Conservation (phyloP, 108 stramenopile species). For the Parietichytrium sp. region DNA sequence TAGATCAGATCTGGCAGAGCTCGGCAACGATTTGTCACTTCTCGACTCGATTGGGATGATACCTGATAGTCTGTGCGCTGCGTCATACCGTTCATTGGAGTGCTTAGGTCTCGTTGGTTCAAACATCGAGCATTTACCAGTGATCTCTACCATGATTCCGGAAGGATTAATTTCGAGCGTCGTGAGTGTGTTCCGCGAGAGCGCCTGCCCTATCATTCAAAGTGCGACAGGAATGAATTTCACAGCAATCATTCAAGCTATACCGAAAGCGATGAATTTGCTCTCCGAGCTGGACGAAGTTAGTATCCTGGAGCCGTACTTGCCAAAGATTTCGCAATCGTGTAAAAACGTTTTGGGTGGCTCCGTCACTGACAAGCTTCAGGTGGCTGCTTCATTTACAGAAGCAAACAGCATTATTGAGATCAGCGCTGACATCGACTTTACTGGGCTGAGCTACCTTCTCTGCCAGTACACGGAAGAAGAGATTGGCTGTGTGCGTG, state of each 20-base stretch:
- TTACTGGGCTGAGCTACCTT: constrained; percentile 4
- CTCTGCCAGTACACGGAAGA: neutral
- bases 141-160: neutral
- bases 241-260: neutral
- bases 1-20: neutral
- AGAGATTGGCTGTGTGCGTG: neutral
- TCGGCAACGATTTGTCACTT: neutral
- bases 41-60: neutral
- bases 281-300: neutral
- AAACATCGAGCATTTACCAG: constrained; percentile 5
- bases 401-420: neutral
- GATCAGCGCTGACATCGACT: neutral
- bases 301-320: neutral
- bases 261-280: neutral
- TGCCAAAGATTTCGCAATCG: neutral
- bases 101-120: neutral
- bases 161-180: neutral
- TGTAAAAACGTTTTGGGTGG: neutral
- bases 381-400: neutral
- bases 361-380: neutral
- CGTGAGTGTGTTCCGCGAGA: neutral
- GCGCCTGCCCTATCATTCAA: neutral
- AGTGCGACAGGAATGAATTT: neutral
- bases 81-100: neutral
- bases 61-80: neutral